Evolutionary conservation across 176 grass and related monocot species (phyloP).

Genomic region (Zea luxurians): DNA sequence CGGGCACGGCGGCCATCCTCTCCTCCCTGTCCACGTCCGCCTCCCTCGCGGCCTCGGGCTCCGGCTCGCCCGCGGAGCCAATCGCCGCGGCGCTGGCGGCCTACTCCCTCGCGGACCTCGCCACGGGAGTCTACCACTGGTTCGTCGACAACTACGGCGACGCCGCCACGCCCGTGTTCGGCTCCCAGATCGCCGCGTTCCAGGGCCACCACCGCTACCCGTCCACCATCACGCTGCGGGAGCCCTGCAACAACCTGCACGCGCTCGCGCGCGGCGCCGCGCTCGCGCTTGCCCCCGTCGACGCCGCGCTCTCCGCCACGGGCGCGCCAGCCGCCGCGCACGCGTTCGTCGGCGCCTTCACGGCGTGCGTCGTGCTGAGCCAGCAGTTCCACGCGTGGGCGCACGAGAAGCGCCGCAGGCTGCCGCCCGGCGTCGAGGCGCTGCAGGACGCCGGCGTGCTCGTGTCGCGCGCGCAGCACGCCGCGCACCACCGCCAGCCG

Average conservation of each 20-base stretch:
- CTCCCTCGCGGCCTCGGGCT: slow-evolving; percentile 30
- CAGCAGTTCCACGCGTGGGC: slow-evolving; percentile 91
- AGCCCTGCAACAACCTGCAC: slow-evolving; percentile 74
- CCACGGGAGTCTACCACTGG: slow-evolving; percentile 80
- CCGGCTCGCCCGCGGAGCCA: slow-evolving; percentile 32
- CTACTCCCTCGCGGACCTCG: slow-evolving; percentile 77
- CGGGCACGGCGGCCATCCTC: slow-evolving; percentile 61
- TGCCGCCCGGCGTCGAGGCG: slow-evolving; percentile 54
- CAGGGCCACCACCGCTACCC: slow-evolving; percentile 83
- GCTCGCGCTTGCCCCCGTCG: slow-evolving; percentile 33
- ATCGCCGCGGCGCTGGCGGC: slow-evolving; percentile 39
- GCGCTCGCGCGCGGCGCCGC: slow-evolving; percentile 51
- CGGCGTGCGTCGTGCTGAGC: slow-evolving; percentile 62
- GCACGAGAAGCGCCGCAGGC: slow-evolving; percentile 50
- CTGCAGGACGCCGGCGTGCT: slow-evolving; percentile 77
- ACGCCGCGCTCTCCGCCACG: neutral
- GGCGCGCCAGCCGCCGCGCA: slow-evolving; percentile 38
- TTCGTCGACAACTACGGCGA: slow-evolving; percentile 88
- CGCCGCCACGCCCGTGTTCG: slow-evolving; percentile 57
- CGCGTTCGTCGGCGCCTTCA: slow-evolving; percentile 59
- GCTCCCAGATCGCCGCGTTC: slow-evolving; percentile 77
- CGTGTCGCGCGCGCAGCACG: slow-evolving; percentile 56
- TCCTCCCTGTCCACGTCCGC: slow-evolving; percentile 61
- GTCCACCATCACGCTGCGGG: slow-evolving; percentile 55
- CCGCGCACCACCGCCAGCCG: slow-evolving; percentile 54